Evolutionary conservation across 345 rosid species (phyloP), one percentile per base, ranked within the genome.

Genomic region (Eucalyptus sideroxylon): DNA sequence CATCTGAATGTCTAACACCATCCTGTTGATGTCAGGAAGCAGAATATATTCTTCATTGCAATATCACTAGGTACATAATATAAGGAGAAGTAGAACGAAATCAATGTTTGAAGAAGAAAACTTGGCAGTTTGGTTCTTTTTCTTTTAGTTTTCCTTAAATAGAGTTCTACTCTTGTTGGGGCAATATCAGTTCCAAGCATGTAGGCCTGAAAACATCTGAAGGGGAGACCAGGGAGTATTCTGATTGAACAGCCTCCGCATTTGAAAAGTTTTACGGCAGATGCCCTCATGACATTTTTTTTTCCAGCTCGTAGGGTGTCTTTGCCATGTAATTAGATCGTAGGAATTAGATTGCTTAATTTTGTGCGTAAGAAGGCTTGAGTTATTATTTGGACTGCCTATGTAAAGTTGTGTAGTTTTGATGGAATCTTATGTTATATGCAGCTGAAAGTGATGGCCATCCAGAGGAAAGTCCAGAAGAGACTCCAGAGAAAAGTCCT

Each of bases 401-500:
- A 34, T 11, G 23, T 50, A 69, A 81, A 69, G n/a, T 11, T 60
- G 88, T 90, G 59, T 40, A 19, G 45, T 50, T 72, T 69, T 72
- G 51, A 45, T 0, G 56, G 83, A 72, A 50, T 69, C 77, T 21
- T 62, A 11, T 87, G 87, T 4, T 59, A 26, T 82, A 82, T 90
- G 91, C 93, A 93, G 94, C 92, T 87, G 93, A 89, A 87, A 87
- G 26, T 53, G 88, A 37, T 40, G 86, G 55, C 92, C 90, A 60
- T 89, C 89, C 89, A 44, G 91, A 31, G 42, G 94, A 90, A 89
- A 90, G 89, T 69, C 89, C 94, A 40, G 94, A 88, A 50, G 94
- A 93, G 51, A 88, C 16, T 50, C 87, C 60, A 31, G 49, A 87
- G 8, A 4, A 34, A 55, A 87, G 89, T 60, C 88, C 91, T 5